Evolutionary conservation across 805 yeast species (phyloP), one percentile per base, ranked within the genome.

Genomic region (Metahyphopichia silvanorum): DNA sequence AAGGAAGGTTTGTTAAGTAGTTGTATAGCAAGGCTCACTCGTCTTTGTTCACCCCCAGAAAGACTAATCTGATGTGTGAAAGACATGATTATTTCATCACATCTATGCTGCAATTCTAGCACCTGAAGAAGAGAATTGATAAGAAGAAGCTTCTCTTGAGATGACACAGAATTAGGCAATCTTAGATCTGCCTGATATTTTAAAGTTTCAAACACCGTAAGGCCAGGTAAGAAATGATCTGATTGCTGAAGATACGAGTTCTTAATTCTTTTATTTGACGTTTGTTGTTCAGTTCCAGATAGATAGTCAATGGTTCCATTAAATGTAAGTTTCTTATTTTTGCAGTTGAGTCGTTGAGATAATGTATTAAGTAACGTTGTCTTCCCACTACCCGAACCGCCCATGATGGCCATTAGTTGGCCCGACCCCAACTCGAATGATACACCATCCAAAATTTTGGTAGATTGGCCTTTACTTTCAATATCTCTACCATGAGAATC

Each of bases 351-450:
- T 41, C 82, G 55, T 28, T 76, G 71, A 0, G 86, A 78, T 29
- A 82, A 52, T 0, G 77, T 76, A 49, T 86, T 86, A 15, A 86
- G 60, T 27, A 86, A 53, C 0, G 95, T 84, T 0, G 95, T 86
- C 49, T 87, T 86, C 3, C 95, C 95, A 3, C 87, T 77, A 0
- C 95, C 95, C 0, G 89, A 82, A 0, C 95, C 91, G 2, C 95
- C 96, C 63, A 87, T 72, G 7, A 86, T 82, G 5, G 94, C 94
- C 56, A 86, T 69, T 23, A 87, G 56, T 7, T 81, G 64, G 12
- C 86, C 84, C 10, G 74, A 53, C 0, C 76, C 72, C 8, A 84
- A 63, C 31, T 76, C 77, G 38, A 84, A 69, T 2, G 84, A 75
- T 29, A 85, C 63, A 17, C 76, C 49, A 34, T 65, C 52, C 17